Evolutionary conservation across 2,329 filamentous ascomycete species (phyloP).

Genomic region (Pezicula carpinea): DNA sequence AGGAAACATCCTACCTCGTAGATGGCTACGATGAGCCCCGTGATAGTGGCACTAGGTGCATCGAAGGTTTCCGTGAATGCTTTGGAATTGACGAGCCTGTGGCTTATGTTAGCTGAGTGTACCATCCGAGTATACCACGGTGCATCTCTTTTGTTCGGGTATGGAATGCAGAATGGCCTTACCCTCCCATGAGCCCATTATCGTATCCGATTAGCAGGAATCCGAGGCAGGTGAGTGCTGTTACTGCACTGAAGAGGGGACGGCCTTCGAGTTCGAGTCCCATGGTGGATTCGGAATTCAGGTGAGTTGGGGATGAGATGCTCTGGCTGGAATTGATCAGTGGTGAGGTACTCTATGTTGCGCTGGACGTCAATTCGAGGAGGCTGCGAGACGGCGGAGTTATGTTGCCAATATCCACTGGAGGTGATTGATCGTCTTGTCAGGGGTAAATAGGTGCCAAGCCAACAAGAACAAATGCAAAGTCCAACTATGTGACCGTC

Average conservation of each 20-base stretch:
- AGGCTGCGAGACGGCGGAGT: no score
- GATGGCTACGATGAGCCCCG: constrained; percentile 43
- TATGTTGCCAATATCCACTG: no score
- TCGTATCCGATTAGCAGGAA: constrained; percentile 45
- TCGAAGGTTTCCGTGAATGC: constrained; percentile 38
- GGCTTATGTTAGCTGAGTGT: background rate
- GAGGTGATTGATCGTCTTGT: no score
- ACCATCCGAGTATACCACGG: no score
- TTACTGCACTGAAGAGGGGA: constrained; percentile 37
- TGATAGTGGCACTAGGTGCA: constrained; percentile 34
- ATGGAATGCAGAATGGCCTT: constrained; percentile 9
- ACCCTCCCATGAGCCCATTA: constrained; percentile 40
- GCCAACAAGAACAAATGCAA: no score
- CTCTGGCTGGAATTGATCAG: no score
- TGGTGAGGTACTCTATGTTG: no score
- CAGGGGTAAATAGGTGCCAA: no score
- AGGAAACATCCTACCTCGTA: constrained; percentile 47
- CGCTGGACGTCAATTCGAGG: no score
- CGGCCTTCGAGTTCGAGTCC: constrained; percentile 12
- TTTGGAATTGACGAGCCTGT: constrained; percentile 30
- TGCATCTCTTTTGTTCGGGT: no score
- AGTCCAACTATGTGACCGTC: no score
- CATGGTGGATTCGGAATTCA: constrained; percentile 2
- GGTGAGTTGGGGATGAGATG: background rate
- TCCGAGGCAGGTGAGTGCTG: constrained; percentile 39